These are phyloP conservation scores for Pleurotus cornucopiae DNA, from an alignment of 768 basidiomycete genomes.

Conservation along the genomic window DNA sequence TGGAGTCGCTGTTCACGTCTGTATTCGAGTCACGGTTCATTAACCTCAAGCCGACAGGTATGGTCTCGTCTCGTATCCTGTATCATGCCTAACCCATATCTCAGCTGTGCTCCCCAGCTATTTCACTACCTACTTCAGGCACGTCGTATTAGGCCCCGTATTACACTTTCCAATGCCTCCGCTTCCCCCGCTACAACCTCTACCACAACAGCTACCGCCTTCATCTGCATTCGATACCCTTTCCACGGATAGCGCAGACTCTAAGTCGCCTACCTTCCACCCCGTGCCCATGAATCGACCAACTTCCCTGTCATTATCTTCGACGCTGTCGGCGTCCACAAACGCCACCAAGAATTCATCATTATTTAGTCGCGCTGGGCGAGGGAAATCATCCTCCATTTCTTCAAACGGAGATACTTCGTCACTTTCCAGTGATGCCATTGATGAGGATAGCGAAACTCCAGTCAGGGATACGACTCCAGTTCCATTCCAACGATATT, in stretches of 20 bases:
- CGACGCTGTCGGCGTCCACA: conserved; percentile 34
- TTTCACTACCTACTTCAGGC: conserved; percentile 68
- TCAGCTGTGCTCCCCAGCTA: conserved; percentile 65
- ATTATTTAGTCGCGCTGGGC: conserved; percentile 6
- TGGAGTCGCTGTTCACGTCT: conserved; percentile 63
- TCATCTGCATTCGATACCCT: conserved; percentile 32
- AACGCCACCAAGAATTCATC: conserved; percentile 24
- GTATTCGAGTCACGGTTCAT: conserved; percentile 72
- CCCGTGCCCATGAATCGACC: conserved; percentile 26
- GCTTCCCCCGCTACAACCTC: conserved; percentile 56
- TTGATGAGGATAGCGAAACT: conserved; percentile 10
- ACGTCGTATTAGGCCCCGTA: conserved; percentile 57
- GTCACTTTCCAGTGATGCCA: conserved; percentile 10
- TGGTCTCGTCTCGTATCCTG: conserved; percentile 16
- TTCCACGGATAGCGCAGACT: conserved; percentile 27
- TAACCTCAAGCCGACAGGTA: conserved; percentile 66
- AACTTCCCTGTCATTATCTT: conserved; percentile 50
- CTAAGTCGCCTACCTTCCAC: conserved; percentile 24
- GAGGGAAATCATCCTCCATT: conserved; percentile 25
- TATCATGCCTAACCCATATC: neutral
- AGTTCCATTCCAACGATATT: conserved; percentile 31
- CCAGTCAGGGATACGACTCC: conserved; percentile 15
- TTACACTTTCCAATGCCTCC: conserved; percentile 68
- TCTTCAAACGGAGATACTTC: conserved; percentile 21
- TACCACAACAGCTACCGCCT: conserved; percentile 40